Evolutionary conservation across 257 asterid species (phyloP), one percentile per base, ranked within the genome.

Genomic region (Prunella vulgaris): DNA sequence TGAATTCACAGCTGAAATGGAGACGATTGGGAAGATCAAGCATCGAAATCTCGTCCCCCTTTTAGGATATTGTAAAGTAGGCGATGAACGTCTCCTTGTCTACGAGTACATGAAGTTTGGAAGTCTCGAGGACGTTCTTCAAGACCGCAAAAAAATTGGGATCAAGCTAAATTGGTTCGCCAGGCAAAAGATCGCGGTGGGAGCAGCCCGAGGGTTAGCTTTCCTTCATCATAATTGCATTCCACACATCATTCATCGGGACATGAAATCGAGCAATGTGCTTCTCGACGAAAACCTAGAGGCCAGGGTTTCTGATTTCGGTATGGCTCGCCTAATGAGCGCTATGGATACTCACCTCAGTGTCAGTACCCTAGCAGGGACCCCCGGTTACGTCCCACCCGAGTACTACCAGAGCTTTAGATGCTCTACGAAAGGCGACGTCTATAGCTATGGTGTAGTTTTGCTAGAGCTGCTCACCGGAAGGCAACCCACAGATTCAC

Each of bases 321-420:
- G 99, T 46, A 93, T 93, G 99, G 99, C 99, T 0, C 73, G 99
- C 78, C 77, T 72, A 7, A 84, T 93, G 99, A 93, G 86, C 69
- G 90, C 90, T 2, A 80, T 77, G 90, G 99, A 93, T 70, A 93
- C 99, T 4, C 99, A 90, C 68, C 73, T 93, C 76, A 93, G 97
- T 27, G 97, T 90, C 9, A 93, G 97, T 78, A 93, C 97, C 4
- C 79, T 90, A 8, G 96, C 98, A 0, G 98, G 98, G 10, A 93
- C 98, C 10, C 98, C 98, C 0, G 98, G 98, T 3, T 93, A 93
- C 8, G 98, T 93, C 25, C 98, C 98, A 7, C 98, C 98, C 0
- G 98, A 93, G 54, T 93, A 93, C 73, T 93, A 93, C 80, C 97
- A 90, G 72, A 90, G 96, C 77, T 93, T 88, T 68, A 74, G 96